phyloP scores from a whole-genome alignment of 169 alveolate species.

The Eimeria necatrix region DNA sequence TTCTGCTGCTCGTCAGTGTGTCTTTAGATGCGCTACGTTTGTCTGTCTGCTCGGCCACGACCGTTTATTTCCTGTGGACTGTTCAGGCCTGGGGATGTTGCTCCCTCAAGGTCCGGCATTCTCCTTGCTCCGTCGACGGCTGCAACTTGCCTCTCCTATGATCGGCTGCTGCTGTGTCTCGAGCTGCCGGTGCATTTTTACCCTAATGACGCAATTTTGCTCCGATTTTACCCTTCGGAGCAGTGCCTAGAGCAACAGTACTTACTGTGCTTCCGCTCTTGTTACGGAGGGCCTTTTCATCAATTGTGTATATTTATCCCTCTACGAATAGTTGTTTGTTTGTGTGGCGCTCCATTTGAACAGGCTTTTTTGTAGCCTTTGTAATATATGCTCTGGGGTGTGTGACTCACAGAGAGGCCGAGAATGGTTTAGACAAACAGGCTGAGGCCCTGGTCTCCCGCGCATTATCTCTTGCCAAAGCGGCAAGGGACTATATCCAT shows the following conservation, averaged over 20 bases:
- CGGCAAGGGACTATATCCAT: constrained; percentile 37
- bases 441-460: constrained; percentile 51
- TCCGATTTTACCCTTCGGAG: too few relatives aligned
- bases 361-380: too few relatives aligned
- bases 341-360: too few relatives aligned
- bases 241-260: not conserved
- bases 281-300: too few relatives aligned
- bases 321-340: too few relatives aligned
- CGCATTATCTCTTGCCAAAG: constrained; percentile 37
- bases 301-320: too few relatives aligned
- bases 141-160: constrained; percentile 51
- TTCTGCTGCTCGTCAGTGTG: too few relatives aligned
- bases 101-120: constrained; percentile 73
- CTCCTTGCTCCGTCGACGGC: constrained; percentile 44
- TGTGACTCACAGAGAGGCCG: not conserved
- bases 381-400: too few relatives aligned
- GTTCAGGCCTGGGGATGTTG: constrained; percentile 64
- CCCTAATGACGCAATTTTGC: not conserved
- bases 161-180: constrained; percentile 48
- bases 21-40: too few relatives aligned
- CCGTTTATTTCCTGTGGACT: too few relatives aligned
- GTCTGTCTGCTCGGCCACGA: too few relatives aligned
- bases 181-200: not conserved
- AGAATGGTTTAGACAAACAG: not conserved
- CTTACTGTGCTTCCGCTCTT: not conserved